Evolutionary conservation across 805 yeast genomes (phyloP), one percentile per base, ranked within the genome.

Genomic region (Starmerella sirachaensis): DNA sequence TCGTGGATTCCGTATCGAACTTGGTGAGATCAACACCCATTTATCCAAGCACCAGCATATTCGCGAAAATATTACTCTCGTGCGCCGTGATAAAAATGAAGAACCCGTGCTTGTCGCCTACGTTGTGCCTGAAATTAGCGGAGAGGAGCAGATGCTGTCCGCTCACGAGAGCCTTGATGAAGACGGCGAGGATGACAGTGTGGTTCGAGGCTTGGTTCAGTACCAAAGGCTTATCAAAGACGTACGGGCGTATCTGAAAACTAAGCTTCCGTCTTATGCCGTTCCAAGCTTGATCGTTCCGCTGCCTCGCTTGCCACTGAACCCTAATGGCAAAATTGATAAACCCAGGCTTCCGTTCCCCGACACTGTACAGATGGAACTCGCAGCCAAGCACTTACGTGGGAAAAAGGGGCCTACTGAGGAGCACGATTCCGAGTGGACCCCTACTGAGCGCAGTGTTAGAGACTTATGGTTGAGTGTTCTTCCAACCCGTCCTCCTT

Each of bases 281-380:
- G 78, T 91, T 32, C 99, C 99, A 31, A 70, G 94, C 1, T 66
- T 88, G 24, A 76, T 91, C 53, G 88, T 91, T 34, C 96, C 96
- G 12, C 67, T 93, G 64, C 67, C 71, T 18, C 77, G 75, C 52
- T 63, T 91, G 56, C 98, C 98, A 18, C 68, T 91, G 61, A 91
- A 91, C 62, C 99, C 99, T 42, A 91, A 91, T 58, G 99, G 99
- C 51, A 91, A 91, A 61, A 84, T 91, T 41, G 99, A 91, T 64
- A 91, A 91, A 64, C 97, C 97, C 25, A 85, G 88, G 54, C 65
- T 91, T 44, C 97, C 95, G 31, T 84, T 81, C 72, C 99, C 99
- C 38, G 83, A 83, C 40, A 70, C 81, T 18, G 88, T 79, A 13
- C 95, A 88, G 61, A 66, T 91, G 46, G 74, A 77, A 22, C 68